Evolutionary conservation across 208 protist species (phyloP), one percentile per base, ranked within the genome.

Genomic region (Novymonas esmeraldas): DNA sequence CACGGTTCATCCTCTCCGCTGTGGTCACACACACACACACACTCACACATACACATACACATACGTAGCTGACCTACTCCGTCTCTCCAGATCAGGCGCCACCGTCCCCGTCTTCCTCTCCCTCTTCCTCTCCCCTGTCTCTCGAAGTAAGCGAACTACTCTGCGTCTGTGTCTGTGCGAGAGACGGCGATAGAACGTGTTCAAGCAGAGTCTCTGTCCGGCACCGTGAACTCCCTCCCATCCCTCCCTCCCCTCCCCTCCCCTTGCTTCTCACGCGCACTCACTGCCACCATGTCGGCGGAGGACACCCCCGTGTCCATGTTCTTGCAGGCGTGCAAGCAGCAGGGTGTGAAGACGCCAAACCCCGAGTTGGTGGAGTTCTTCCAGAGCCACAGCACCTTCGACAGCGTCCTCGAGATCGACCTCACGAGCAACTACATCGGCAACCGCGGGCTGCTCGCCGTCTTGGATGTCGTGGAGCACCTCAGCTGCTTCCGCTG

Each of bases 371-470:
- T 94, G 24, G 77, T 92, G 18, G 57, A 69, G 33, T 93, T 94
- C 68, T 93, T 96, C 50, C 69, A 76, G n/a, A 70, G 78, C 31
- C 65, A 92, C 51, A 54, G 76, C 42, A 76, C 73, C 45, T 88
- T 86, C 55, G 78, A 78, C 31, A 58, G 84, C 66, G 85, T 96
- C 52, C 82, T 93, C 31, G 87, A 95, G 64, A 89, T 96, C 62
- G 88, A 95, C 67, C 68, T 96, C 36, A 88, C 81, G 51, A 79
- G 79, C 52, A 92, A 91, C 66, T 96, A 96, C 77, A 54, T 95
- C 34, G 91, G 91, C 61, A 96, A 96, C 78, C 88, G 91, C 71
- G 89, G 89, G 20, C 86, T 96, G 41, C 72, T 96, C 22, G 86
- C 91, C 3, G 64, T 96, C 42, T 82, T 94, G 31, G 70, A 71